Conservation (phyloP, 768 basidiomycete species). For the Tricholomella constricta region DNA sequence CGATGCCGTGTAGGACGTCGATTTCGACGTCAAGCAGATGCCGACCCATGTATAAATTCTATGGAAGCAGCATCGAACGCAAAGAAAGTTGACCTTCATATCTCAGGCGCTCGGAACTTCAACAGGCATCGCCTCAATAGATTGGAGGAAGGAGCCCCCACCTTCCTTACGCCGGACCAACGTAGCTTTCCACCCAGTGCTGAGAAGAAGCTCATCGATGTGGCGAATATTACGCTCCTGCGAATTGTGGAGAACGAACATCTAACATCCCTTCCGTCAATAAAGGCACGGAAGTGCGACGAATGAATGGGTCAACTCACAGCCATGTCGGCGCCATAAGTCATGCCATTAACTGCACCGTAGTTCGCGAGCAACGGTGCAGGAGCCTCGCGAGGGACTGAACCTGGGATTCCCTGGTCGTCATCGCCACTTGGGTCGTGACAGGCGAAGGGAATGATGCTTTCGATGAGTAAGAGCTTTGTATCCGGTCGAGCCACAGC, state of each 20-base stretch:
- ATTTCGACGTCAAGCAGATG: too few relatives aligned
- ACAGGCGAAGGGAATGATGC: slow-evolving; percentile 4
- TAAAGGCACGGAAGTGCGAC: too few relatives aligned
- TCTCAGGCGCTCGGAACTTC: too few relatives aligned
- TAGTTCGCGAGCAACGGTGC: slow-evolving; percentile 41
- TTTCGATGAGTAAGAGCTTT: slow-evolving; percentile 3
- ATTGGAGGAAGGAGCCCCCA: slow-evolving; percentile 1
- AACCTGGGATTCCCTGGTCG: slow-evolving; percentile 24
- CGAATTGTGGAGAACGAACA: slow-evolving; percentile 5
- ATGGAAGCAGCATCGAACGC: too few relatives aligned
- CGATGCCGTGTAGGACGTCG: too few relatives aligned
- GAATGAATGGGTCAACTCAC: neutral
- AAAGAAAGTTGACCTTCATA: too few relatives aligned
- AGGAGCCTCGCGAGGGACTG: slow-evolving; percentile 14
- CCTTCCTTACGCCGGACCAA: neutral
- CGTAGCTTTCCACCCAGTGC: slow-evolving; percentile 1
- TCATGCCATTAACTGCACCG: slow-evolving; percentile 24
- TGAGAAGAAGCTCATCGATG: neutral
- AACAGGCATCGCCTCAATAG: neutral
- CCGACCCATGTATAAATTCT: too few relatives aligned
- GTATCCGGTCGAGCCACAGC: neutral
- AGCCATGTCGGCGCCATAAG: neutral
- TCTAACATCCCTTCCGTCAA: neutral
- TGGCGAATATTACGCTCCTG: slow-evolving; percentile 8
- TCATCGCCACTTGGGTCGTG: slow-evolving; percentile 1